Evolutionary conservation across 805 yeast genomes (phyloP).

Genomic region (Teunomyces funiuensis): DNA sequence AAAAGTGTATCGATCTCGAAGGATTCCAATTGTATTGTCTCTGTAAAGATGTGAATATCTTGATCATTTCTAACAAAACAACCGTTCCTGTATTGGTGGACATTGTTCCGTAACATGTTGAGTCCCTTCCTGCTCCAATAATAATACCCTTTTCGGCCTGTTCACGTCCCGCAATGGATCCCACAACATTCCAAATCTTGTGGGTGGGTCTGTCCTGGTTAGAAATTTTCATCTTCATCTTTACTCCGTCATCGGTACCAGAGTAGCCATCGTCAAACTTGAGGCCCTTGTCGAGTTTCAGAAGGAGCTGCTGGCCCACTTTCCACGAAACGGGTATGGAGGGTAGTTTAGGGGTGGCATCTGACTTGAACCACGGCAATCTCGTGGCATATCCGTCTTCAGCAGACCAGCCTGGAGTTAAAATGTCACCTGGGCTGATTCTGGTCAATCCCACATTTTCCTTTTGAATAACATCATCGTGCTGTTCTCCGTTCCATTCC

Average conservation of each 20-base stretch:
- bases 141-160: conserved; percentile 71
- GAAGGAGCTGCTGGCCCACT: conserved; percentile 49
- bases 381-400: conserved; percentile 39
- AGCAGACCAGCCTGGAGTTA: conserved; percentile 75
- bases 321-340: conserved; percentile 74
- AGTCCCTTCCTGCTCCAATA: conserved; percentile 81
- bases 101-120: conserved; percentile 72
- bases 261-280: conserved; percentile 31
- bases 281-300: conserved; percentile 26
- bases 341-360: conserved; percentile 68
- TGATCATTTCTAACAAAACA: conserved; percentile 66
- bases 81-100: conserved; percentile 75
- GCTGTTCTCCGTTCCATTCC: conserved; percentile 6
- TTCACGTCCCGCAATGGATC: conserved; percentile 76
- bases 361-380: conserved; percentile 45
- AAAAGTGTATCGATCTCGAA: conserved; percentile 74
- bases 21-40: conserved; percentile 77
- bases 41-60: conserved; percentile 63
- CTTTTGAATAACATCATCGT: conserved; percentile 48
- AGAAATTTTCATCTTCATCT: conserved; percentile 26
- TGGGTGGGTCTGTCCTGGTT: conserved; percentile 56
- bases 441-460: conserved; percentile 60
- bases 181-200: conserved; percentile 75
- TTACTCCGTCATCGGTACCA: conserved; percentile 19
- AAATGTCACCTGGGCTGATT: conserved; percentile 70